Evolutionary conservation across 2,329 filamentous ascomycete genomes (phyloP).

Genomic region (Talaromyces sp.): DNA sequence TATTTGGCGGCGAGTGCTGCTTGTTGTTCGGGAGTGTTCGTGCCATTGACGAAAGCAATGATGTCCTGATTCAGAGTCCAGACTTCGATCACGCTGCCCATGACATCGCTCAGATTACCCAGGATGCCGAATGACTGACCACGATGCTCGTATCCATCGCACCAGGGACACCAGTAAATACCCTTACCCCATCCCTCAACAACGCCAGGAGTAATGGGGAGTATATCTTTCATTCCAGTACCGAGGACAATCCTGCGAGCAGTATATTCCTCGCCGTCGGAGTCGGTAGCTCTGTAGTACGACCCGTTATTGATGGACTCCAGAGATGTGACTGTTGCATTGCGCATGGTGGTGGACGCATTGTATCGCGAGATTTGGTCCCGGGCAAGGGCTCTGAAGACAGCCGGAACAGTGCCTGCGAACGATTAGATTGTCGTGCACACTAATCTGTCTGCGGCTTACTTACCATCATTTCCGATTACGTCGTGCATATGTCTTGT

Average conservation of each 20-base stretch:
- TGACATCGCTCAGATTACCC: slow-evolving; percentile 44
- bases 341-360: slow-evolving; percentile 45
- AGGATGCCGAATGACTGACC: slow-evolving; percentile 58
- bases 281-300: slow-evolving; percentile 46
- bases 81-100: slow-evolving; percentile 51
- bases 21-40: slow-evolving; percentile 48
- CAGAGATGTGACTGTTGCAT: slow-evolving; percentile 51
- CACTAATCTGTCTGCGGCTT: neutral
- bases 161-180: slow-evolving; percentile 64
- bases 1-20: slow-evolving; percentile 39
- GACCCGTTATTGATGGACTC: slow-evolving; percentile 37
- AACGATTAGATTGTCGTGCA: neutral
- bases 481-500: slow-evolving; percentile 62
- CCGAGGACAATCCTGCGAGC: slow-evolving; percentile 57
- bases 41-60: slow-evolving; percentile 59
- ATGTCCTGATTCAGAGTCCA: slow-evolving; percentile 55
- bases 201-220: slow-evolving; percentile 56
- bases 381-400: slow-evolving; percentile 55
- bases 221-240: slow-evolving; percentile 55
- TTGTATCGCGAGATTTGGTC: slow-evolving; percentile 53
- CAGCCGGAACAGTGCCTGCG: slow-evolving; percentile 53
- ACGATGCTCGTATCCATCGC: slow-evolving; percentile 60
- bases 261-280: slow-evolving; percentile 36
- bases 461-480: slow-evolving; percentile 56
- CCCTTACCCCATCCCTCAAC: slow-evolving; percentile 57